Evolutionary conservation across 2,329 filamentous ascomycete genomes (phyloP), one percentile per base, ranked within the genome.

Genomic region (Microsporum ferrugineum): DNA sequence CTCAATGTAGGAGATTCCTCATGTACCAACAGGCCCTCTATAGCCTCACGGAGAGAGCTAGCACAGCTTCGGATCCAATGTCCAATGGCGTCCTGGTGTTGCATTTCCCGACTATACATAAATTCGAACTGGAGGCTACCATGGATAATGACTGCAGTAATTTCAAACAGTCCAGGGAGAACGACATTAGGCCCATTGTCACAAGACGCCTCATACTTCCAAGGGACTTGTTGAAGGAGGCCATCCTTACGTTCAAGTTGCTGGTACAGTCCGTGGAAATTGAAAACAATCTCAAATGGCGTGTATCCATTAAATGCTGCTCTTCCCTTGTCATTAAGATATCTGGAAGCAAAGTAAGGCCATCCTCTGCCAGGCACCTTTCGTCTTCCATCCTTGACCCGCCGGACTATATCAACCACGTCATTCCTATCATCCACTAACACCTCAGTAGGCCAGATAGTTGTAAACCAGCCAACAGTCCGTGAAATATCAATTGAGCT

Each of bases 391-490:
- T 77, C 75, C 63, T 77, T 77, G 3, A 76, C 72, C 39, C 67
- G 68, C 0, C 71, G 63, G 3, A 76, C 64, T 3, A 71, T 71
- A 3, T 73, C 69, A 3, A 72, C 60, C 0, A 72, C 67, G 57
- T 70, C 63, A 1, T 70, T 63, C 0, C 68, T 49, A 12, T 66
- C 67, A 38, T 69, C 65, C 2, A 65, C 63, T 1, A 67, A 63
- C 0, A 77, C 69, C 31, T 72, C 72, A 2, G 79, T 72, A 0
- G 78, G 78, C 58, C 76, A 77, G 5, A 80, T 66, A 27, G 76
- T 77, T 0, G 78, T 80, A 62, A 80, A 81, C 79, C 79, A 81
- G 5, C 79, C 79, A 1, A 80, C 72, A 0, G 78, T 80, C 4
- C 76, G 72, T 2, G 78, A 78, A 3, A 80, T 72, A 56, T 80